Evolutionary conservation across 2,329 filamentous ascomycete species (phyloP), one percentile per base, ranked within the genome.

Genomic region (Trichoderma koningiopsis): DNA sequence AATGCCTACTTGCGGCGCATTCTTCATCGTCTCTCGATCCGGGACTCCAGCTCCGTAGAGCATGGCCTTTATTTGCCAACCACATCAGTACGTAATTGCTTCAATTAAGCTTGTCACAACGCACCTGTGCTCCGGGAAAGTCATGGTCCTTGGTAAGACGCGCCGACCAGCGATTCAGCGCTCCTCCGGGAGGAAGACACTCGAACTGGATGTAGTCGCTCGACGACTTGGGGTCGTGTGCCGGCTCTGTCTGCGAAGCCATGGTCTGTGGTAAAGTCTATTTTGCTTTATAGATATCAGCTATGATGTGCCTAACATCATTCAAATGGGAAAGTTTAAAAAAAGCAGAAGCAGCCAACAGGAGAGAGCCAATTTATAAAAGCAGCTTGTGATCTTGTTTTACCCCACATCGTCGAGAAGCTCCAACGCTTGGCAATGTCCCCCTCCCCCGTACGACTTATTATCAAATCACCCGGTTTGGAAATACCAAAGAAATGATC

Each of bases 41-140:
- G 94, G 92, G 40, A 98, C 92, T 29, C 95, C 95, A 10, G 95
- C 94, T 16, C 92, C 94, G 81, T 97, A 98, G 27, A 98, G 87
- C 95, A 97, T 97, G 53, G 95, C 93, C 91, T 94, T 57, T 19
- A 31, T 40, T n/a, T 19, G 1, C 40, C 19, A 74, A 11, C 14
- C 16, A 16, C 22, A 27, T 31, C 24, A 57, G 40, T 22, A 47
- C 19, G 10, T 8, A 22, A 4, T 5, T 13, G 1, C 4, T 43
- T 16, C 8, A 37, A 49, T 63, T 55, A 2, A 24, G 5, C 14
- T 14, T 49, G 4, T 31, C 0, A 11, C 4, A 22, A 16, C 31
- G 24, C 79, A 92, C 93, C 87, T 97, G 93, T 58, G 95, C 94
- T 33, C 93, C 95, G 0, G 95, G 94, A 75, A 92, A 97, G 80